These are phyloP conservation scores for Zygosaccharomyces rouxii DNA, from an alignment of 805 yeast genomes.

Conservation along the genomic window DNA sequence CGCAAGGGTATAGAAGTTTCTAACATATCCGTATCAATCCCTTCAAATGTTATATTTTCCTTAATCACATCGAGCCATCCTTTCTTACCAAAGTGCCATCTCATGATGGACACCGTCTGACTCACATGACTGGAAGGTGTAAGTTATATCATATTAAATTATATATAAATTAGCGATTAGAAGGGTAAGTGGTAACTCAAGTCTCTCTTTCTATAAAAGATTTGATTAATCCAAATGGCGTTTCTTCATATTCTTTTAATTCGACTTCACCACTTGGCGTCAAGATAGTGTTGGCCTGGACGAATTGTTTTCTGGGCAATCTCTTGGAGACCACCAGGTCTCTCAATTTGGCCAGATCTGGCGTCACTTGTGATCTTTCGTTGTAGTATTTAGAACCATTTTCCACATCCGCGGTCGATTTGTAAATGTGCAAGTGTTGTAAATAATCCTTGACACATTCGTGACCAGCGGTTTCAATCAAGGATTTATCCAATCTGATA, in stretches of 20 bases:
- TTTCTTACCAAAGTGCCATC: conserved; percentile 1
- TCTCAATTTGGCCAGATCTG: conserved; percentile 60
- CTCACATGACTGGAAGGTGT: conserved; percentile 2
- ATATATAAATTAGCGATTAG: background rate
- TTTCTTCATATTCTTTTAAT: conserved; percentile 70
- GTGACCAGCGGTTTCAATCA: conserved; percentile 67
- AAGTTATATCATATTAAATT: background rate
- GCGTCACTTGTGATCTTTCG: conserved; percentile 64
- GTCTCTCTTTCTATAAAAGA: conserved; percentile 63
- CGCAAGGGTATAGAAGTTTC: background rate
- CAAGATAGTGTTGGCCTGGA: conserved; percentile 71
- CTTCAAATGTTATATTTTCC: background rate
- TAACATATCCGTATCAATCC: background rate
- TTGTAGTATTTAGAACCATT: conserved; percentile 60
- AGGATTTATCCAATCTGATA: conserved; percentile 53
- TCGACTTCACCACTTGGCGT: conserved; percentile 32
- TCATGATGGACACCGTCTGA: conserved; percentile 2
- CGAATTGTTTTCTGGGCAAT: conserved; percentile 77
- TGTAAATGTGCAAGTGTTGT: conserved; percentile 68
- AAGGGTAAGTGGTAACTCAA: background rate
- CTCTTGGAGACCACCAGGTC: conserved; percentile 65
- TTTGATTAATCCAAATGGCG: conserved; percentile 71
- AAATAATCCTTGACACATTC: conserved; percentile 69
- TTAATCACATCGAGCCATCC: background rate
- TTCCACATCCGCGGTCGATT: conserved; percentile 68